Evolutionary conservation across 2,329 filamentous ascomycete genomes (phyloP), one percentile per base, ranked within the genome.

Genomic region (Exophiala lecanii-corni): DNA sequence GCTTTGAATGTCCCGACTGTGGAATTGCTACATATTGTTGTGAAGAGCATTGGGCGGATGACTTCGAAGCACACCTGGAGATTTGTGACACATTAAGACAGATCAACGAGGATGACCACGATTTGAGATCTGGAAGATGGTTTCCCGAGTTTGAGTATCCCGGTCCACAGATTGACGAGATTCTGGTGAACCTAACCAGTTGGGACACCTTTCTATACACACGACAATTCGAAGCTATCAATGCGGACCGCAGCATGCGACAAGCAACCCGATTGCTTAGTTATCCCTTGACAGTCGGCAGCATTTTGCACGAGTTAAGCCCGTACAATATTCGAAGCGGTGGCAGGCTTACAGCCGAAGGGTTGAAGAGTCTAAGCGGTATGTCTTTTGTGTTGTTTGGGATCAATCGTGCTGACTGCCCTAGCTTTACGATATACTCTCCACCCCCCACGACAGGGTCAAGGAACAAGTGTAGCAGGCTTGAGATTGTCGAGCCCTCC

Each of bases 201-300:
- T 98, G 92, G 92, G 92, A 98, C 65, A 97, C 92, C 0, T 87
- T 94, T 57, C 72, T 98, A 60, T 98, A 95, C 62, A 94, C 89
- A 2, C 77, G 92, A 58, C 84, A 94, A 57, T 97, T 92, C 58
- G 78, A 84, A 54, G 94, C 94, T 4, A 82, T 98, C 60, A 89
- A 98, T 62, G 81, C 89, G 49, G 89, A 95, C 62, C 79, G 91
- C 45, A 84, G 82, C 58, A 85, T 98, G 81, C 78, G 92, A 47
- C 94, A 98, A 66, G 89, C 89, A 18, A 98, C 92, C 2, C 80
- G 89, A 53, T 75, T 98, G 55, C 71, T 98, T 56, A 98, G 94
- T 13, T 98, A 98, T 63, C 92, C 92, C 1, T 70, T 92, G 47
- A 97, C 92, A 0, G 79, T 98, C 56, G 89, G 82, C 6, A 97